Conservation (phyloP, 805 yeast genomes). For the Saturnispora halmiae region DNA sequence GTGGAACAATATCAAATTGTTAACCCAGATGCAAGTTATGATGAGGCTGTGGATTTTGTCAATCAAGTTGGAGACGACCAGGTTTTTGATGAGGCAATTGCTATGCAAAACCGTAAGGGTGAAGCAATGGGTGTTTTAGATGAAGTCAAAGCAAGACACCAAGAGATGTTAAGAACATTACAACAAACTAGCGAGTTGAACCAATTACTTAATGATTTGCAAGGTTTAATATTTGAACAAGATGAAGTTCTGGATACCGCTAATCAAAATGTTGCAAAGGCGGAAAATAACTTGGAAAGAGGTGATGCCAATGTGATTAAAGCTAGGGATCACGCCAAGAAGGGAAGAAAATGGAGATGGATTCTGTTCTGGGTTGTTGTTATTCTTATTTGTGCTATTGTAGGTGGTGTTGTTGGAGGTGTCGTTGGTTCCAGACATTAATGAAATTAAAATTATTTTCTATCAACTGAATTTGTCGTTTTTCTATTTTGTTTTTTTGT, state of each 20-base stretch:
- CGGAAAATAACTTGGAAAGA: constrained; percentile 84
- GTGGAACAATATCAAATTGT: constrained; percentile 88
- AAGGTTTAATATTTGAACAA: constrained; percentile 90
- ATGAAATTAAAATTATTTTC: neutral
- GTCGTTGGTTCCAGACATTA: constrained; percentile 31
- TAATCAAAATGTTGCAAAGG: constrained; percentile 70
- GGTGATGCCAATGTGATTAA: constrained; percentile 91
- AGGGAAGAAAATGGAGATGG: constrained; percentile 85
- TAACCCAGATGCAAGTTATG: constrained; percentile 75
- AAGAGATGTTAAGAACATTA: constrained; percentile 89
- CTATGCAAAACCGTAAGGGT: constrained; percentile 81
- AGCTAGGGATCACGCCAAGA: constrained; percentile 81
- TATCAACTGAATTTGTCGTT: too few species aligned
- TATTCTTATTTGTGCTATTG: constrained; percentile 52
- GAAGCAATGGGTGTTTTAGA: constrained; percentile 92
- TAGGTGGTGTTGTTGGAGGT: constrained; percentile 60
- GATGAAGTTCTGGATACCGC: constrained; percentile 78
- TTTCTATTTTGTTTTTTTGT: neutral
- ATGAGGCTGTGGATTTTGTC: constrained; percentile 75
- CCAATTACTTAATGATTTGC: constrained; percentile 93
- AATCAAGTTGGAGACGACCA: constrained; percentile 82
- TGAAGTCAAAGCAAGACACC: constrained; percentile 93
- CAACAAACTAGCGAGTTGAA: constrained; percentile 93
- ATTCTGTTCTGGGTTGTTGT: constrained; percentile 66
- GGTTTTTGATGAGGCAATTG: constrained; percentile 86